Percentiles rank a stretch among this genome's conserved stretches.
These are phyloP conservation scores for Malbranchea zuffiana DNA, from an alignment of 2,329 filamentous ascomycete genomes.

Conservation along the genomic window DNA sequence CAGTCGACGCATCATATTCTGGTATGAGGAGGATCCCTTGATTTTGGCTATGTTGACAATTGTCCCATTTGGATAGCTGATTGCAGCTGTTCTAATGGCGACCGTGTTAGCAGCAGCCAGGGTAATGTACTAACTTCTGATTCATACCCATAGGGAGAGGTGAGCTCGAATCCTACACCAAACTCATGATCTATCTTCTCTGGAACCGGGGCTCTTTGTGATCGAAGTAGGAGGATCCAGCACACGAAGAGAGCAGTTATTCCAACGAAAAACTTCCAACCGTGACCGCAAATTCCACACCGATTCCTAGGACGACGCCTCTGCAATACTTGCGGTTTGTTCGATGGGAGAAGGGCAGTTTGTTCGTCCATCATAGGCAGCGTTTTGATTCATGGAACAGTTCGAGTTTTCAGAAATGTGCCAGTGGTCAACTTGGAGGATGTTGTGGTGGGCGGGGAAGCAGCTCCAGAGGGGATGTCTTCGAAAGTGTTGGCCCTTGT, in stretches of 20 bases:
- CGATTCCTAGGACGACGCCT: neutral
- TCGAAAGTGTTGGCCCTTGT: too few relatives aligned
- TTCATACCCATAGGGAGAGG: slow-evolving; percentile 1
- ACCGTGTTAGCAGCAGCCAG: slow-evolving; percentile 1
- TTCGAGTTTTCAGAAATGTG: too few relatives aligned
- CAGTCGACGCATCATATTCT: slow-evolving; percentile 1
- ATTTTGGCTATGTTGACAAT: slow-evolving; percentile 1
- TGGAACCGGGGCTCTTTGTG: neutral
- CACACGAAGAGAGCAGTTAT: neutral
- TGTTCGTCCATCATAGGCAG: neutral
- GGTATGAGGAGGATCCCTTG: neutral
- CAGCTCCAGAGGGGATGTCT: too few relatives aligned
- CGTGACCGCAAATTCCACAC: neutral
- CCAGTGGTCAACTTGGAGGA: too few relatives aligned
- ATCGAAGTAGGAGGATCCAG: neutral
- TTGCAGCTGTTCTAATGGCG: slow-evolving; percentile 1
- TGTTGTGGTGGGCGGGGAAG: too few relatives aligned
- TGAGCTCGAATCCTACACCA: slow-evolving; percentile 3
- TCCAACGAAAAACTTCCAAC: neutral
- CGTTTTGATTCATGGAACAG: neutral
- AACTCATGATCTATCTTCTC: neutral
- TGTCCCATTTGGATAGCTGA: slow-evolving; percentile 2
- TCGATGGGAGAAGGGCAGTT: slow-evolving; percentile 2
- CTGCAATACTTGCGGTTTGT: neutral
- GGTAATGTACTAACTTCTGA: neutral